Evolutionary conservation across 169 alveolate genomes (phyloP).

Genomic region (Perkinsus chesapeaki): DNA sequence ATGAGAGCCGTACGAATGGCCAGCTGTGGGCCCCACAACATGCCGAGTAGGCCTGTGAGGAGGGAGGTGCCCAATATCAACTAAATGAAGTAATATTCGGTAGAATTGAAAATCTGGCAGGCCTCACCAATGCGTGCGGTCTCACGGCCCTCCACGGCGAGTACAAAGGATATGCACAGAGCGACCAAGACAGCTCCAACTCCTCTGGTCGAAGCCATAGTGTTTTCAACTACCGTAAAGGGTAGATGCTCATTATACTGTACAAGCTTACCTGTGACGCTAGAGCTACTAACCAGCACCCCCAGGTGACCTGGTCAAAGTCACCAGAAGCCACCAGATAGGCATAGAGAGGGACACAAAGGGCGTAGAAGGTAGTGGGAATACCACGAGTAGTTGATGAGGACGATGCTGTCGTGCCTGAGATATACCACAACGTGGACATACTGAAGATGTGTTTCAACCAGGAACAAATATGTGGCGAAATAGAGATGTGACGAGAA

Average conservation of each 20-base stretch:
- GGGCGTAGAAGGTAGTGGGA: background rate
- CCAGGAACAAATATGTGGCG: too few relatives aligned
- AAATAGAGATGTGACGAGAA: too few relatives aligned
- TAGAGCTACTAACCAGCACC: background rate
- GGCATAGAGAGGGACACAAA: background rate
- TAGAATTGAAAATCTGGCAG: background rate
- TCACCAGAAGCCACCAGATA: background rate
- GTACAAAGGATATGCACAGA: background rate
- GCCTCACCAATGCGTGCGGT: background rate
- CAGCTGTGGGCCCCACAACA: background rate
- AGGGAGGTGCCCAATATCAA: background rate
- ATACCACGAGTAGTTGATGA: background rate
- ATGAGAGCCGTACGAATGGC: background rate
- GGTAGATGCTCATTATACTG: background rate
- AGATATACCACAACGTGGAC: background rate
- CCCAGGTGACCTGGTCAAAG: background rate
- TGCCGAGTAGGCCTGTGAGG: background rate
- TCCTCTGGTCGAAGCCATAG: background rate
- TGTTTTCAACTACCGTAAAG: background rate
- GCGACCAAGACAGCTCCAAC: background rate
- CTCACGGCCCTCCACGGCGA: background rate
- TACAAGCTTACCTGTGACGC: background rate
- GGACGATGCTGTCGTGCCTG: background rate
- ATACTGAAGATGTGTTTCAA: too few relatives aligned
- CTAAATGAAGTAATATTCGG: background rate